A percentile compares a stretch with the other conserved stretches of the same genome.
Conservation (phyloP, 257 asterid genomes). For the Gentiana macrophylla region DNA sequence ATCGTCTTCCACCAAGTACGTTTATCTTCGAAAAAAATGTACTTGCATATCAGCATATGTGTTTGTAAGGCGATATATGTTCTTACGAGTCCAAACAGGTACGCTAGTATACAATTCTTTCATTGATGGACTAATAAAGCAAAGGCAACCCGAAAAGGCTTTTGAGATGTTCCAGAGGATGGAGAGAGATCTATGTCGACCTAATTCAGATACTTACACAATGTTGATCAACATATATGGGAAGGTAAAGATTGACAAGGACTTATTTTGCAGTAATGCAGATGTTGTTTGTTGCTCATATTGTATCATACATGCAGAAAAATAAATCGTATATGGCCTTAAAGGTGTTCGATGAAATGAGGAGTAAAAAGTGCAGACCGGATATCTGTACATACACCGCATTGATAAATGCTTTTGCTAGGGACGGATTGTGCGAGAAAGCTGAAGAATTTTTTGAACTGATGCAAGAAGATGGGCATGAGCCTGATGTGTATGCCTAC, state of each 20-base stretch:
- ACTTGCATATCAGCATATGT: no score
- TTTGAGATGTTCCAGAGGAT: slow-evolving; percentile 56
- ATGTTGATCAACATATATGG: slow-evolving; percentile 80
- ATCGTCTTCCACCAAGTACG: slow-evolving; percentile 52
- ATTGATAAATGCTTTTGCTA: slow-evolving; percentile 68
- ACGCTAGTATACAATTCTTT: slow-evolving; percentile 66
- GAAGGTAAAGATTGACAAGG: slow-evolving; percentile 29
- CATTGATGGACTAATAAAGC: slow-evolving; percentile 56
- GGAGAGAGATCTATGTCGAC: slow-evolving; percentile 61
- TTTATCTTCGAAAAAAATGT: background rate
- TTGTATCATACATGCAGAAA: slow-evolving; percentile 26
- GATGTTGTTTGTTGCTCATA: no score
- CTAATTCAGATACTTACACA: slow-evolving; percentile 66
- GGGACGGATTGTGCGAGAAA: slow-evolving; percentile 77
- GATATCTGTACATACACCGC: slow-evolving; percentile 86
- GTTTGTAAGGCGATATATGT: no score
- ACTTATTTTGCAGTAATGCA: no score
- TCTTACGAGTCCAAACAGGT: slow-evolving; percentile 25
- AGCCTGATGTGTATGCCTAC: slow-evolving; percentile 80
- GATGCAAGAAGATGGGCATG: slow-evolving; percentile 75
- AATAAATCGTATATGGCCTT: slow-evolving; percentile 73
- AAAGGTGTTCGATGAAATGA: slow-evolving; percentile 72
- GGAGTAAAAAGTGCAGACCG: slow-evolving; percentile 51
- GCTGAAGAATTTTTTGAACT: slow-evolving; percentile 77
- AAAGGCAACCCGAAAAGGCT: slow-evolving; percentile 48